Conservation (phyloP, 768 basidiomycete genomes). For the Serpula lacrymans region DNA sequence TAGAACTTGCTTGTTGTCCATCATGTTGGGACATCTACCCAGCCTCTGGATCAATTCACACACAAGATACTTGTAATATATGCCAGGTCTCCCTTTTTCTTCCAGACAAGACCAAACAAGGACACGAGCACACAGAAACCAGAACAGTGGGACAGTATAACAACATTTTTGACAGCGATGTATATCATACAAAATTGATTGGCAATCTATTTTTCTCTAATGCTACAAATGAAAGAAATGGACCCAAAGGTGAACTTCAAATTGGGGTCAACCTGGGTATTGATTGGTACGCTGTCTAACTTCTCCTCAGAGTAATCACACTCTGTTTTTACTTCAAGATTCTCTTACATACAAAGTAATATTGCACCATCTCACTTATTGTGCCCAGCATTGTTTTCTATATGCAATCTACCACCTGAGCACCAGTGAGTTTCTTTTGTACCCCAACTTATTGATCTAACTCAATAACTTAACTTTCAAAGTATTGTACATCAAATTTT, state of each 20-base stretch:
- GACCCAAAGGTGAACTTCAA: slow-evolving; percentile 20
- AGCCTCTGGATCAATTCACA: neutral
- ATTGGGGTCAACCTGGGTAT: slow-evolving; percentile 26
- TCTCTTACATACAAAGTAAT: slow-evolving; percentile 32
- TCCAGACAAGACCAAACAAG: neutral
- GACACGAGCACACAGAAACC: neutral
- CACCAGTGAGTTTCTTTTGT: slow-evolving; percentile 15
- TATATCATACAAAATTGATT: slow-evolving; percentile 16
- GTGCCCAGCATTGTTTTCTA: slow-evolving; percentile 29
- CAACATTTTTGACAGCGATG: slow-evolving; percentile 26
- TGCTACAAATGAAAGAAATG: slow-evolving; percentile 4
- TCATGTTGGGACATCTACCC: slow-evolving; percentile 18
- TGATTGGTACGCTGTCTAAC: slow-evolving; percentile 26
- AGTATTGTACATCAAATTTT: slow-evolving; percentile 24
- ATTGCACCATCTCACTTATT: slow-evolving; percentile 34
- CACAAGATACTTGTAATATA: neutral
- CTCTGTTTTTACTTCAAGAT: slow-evolving; percentile 19
- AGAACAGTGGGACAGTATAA: slow-evolving; percentile 10
- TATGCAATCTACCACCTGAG: slow-evolving; percentile 27
- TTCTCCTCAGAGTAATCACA: neutral
- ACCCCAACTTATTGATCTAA: neutral
- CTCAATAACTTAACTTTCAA: slow-evolving; percentile 3
- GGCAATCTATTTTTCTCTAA: slow-evolving; percentile 25
- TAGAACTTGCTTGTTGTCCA: slow-evolving; percentile 21
- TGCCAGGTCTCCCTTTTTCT: neutral